phyloP scores from a whole-genome alignment of 164 flowering plant genomes.

The Vitis labrusca region DNA sequence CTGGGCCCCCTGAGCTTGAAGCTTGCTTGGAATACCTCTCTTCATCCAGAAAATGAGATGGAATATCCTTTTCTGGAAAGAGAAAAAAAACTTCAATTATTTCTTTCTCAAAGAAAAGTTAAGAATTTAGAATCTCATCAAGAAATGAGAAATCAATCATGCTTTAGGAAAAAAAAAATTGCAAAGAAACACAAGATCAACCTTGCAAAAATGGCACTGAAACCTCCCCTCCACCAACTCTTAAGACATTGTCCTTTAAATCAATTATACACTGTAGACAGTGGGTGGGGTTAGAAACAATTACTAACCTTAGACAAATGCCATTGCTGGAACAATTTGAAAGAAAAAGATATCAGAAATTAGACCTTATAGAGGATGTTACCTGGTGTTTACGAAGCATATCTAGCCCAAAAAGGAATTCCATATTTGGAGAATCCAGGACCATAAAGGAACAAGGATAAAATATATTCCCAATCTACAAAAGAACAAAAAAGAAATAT shows the following conservation, averaged over 20 bases:
- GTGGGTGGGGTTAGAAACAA: constrained; percentile 8
- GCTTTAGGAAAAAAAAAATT: background rate
- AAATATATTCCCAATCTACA: constrained; percentile 81
- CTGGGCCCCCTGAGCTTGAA: constrained; percentile 67
- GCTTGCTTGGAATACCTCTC: constrained; percentile 66
- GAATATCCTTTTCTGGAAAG: constrained; percentile 86
- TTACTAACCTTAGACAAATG: background rate
- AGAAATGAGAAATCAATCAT: background rate
- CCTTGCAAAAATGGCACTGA: constrained; percentile 93
- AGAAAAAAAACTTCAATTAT: background rate
- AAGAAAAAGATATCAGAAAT: background rate
- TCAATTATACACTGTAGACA: constrained; percentile 84
- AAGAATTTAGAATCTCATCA: background rate
- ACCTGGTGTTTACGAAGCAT: constrained; percentile 99
- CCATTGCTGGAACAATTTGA: background rate
- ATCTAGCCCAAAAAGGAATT: constrained; percentile 95
- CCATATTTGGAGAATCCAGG: constrained; percentile 92
- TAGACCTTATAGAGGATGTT: constrained; percentile 6
- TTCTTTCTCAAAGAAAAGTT: background rate
- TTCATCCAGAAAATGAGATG: constrained; percentile 69
- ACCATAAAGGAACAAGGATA: constrained; percentile 94
- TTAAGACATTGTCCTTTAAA: constrained; percentile 87
- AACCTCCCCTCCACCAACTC: constrained; percentile 99
- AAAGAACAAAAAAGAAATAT: background rate
- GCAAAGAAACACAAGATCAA: constrained; percentile 19